Evolutionary conservation across 257 asterid genomes (phyloP).

Genomic region (Leptodermis oblonga): DNA sequence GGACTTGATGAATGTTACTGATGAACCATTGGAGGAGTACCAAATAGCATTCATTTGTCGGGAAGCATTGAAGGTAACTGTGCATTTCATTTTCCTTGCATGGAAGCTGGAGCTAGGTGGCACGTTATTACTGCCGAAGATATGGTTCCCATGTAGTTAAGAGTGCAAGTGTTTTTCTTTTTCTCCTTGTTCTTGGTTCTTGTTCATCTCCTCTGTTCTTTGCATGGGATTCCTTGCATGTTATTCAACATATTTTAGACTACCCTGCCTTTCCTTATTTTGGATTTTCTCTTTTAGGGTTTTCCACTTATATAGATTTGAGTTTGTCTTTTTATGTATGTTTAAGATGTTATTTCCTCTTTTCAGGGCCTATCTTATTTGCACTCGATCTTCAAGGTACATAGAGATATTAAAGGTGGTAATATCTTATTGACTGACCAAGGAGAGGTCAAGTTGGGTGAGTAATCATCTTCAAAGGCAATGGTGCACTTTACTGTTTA

Average conservation of each 20-base stretch:
- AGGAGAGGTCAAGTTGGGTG: conserved; percentile 98
- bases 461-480: conserved; percentile 27
- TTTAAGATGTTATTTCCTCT: conserved; percentile 27
- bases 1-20: conserved; percentile 87
- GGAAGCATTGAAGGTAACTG: conserved; percentile 84
- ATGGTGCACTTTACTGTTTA: background rate
- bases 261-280: background rate
- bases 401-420: conserved; percentile 99
- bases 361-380: conserved; percentile 87
- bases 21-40: conserved; percentile 84
- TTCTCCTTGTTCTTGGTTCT: background rate
- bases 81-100: conserved; percentile 19
- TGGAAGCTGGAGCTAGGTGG: background rate
- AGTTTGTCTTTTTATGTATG: conserved; percentile 7
- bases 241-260: background rate
- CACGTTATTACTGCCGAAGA: background rate
- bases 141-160: background rate
- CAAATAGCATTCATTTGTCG: conserved; percentile 92
- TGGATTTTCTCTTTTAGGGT: background rate
- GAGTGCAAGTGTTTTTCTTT: background rate
- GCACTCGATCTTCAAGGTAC: conserved; percentile 98
- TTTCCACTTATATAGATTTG: conserved; percentile 4
- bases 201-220: background rate
- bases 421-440: conserved; percentile 90
- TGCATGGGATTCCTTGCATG: background rate